Evolutionary conservation across 805 yeast species (phyloP).

Genomic region (Saccharomycopsis sp.): DNA sequence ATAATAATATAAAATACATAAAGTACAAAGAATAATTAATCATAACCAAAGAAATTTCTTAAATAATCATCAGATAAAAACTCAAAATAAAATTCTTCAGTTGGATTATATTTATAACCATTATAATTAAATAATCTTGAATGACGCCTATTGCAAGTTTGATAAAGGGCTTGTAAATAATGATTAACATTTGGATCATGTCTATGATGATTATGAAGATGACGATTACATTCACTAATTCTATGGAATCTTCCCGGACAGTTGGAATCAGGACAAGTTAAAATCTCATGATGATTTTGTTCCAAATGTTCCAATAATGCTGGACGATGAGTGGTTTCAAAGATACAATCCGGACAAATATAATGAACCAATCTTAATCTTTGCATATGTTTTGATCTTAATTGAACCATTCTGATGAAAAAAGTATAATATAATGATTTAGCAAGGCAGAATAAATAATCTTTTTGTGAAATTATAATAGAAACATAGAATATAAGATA

Average conservation of each 20-base stretch:
- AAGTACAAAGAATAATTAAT: too few species aligned
- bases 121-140: constrained; percentile 14
- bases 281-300: constrained; percentile 9
- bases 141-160: constrained; percentile 7
- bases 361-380: constrained; percentile 12
- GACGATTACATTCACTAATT: constrained; percentile 6
- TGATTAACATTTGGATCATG: neutral
- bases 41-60: constrained; percentile 15
- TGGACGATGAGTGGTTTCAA: constrained; percentile 9
- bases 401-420: constrained; percentile 8
- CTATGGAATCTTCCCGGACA: constrained; percentile 7
- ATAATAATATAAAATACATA: too few species aligned
- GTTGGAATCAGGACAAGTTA: constrained; percentile 5
- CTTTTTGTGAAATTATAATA: too few species aligned
- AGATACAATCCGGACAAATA: constrained; percentile 15
- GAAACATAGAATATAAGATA: neutral
- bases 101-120: constrained; percentile 16
- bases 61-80: constrained; percentile 9
- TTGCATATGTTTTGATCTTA: constrained; percentile 12
- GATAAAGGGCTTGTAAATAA: neutral
- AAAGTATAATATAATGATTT: neutral
- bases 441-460: neutral
- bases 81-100: constrained; percentile 11
- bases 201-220: constrained; percentile 3
- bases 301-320: constrained; percentile 8